phyloP scores from a whole-genome alignment of 441 rosid genomes.

The Populus hybrid region DNA sequence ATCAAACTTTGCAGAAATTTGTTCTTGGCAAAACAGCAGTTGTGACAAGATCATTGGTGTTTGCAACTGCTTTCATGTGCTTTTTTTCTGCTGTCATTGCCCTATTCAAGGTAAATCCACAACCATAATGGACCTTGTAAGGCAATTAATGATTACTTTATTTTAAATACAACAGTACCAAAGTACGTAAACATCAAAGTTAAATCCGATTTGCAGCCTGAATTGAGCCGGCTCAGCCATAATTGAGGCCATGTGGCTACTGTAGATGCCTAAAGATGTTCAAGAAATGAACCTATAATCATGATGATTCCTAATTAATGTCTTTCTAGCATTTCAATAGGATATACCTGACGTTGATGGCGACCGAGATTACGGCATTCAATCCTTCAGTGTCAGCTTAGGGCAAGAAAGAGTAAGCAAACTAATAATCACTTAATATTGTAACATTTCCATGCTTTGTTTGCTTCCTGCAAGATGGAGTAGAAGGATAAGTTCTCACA shows the following conservation, averaged over 20 bases:
- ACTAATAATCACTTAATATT: background rate
- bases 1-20: conserved; percentile 22
- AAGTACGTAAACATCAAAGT: too few relatives aligned
- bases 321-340: conserved; percentile 14
- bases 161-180: background rate
- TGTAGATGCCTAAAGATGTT: too few relatives aligned
- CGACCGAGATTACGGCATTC: conserved; percentile 30
- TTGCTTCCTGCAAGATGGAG: background rate
- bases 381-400: conserved; percentile 25
- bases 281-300: background rate
- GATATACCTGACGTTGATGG: conserved; percentile 44
- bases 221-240: too few relatives aligned
- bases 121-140: background rate
- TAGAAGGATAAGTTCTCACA: background rate
- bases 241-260: too few relatives aligned
- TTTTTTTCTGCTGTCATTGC: conserved; percentile 37
- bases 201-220: too few relatives aligned
- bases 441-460: background rate
- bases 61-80: conserved; percentile 33
- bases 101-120: conserved; percentile 27
- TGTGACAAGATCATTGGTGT: conserved; percentile 23
- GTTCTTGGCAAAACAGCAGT: conserved; percentile 32
- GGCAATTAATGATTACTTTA: background rate
- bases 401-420: conserved; percentile 31
- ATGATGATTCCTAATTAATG: background rate